phyloP scores from a whole-genome alignment of 306 rosid species.

The Lathyrus tuberosus region DNA sequence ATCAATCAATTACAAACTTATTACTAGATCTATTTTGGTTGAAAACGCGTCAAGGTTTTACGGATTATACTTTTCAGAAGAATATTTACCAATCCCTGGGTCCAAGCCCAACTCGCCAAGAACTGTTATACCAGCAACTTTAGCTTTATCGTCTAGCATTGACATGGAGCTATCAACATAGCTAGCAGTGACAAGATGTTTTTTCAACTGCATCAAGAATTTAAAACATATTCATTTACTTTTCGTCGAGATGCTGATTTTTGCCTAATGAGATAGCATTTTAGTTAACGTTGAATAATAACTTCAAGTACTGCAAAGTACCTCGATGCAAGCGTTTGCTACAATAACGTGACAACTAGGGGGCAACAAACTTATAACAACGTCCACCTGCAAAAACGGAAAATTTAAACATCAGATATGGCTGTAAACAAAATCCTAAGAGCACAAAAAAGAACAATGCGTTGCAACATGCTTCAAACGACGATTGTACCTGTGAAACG shows the following conservation, averaged over 20 bases:
- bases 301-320: conserved; percentile 42
- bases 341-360: conserved; percentile 72
- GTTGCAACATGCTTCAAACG: neutral
- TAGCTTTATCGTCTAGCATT: conserved; percentile 72
- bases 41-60: conserved; percentile 1
- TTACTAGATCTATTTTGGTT: conserved; percentile 1
- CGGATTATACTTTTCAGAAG: conserved; percentile 21
- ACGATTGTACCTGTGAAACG: conserved; percentile 70
- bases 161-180: conserved; percentile 83
- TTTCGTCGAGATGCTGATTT: conserved; percentile 2
- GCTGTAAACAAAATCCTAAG: conserved; percentile 17
- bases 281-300: conserved; percentile 32
- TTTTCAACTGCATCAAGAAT: conserved; percentile 65
- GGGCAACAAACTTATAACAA: conserved; percentile 87
- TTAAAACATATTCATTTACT: conserved; percentile 28
- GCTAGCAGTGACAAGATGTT: conserved; percentile 95
- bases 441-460: neutral
- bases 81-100: conserved; percentile 81
- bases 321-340: conserved; percentile 93
- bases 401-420: conserved; percentile 11
- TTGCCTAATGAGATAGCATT: conserved; percentile 3
- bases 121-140: conserved; percentile 80
- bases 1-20: conserved; percentile 35
- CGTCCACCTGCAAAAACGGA: conserved; percentile 64
- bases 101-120: conserved; percentile 99